Evolutionary conservation across 305 asterid genomes (phyloP), one percentile per base, ranked within the genome.

Genomic region (Fraxinus albicans): DNA sequence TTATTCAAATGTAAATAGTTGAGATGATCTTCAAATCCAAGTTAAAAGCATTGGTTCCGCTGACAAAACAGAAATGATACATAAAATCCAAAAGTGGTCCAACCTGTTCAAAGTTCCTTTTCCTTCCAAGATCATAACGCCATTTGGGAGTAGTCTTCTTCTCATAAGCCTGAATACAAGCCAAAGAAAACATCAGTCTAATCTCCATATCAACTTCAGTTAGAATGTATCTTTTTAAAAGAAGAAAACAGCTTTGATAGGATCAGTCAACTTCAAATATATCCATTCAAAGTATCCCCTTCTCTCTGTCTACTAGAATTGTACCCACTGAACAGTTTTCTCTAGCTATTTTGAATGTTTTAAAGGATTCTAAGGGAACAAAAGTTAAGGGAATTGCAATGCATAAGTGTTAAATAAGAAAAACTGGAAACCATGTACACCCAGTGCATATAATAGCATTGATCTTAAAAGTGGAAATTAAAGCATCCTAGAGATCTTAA

Each of bases 81-180:
- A 21, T 69, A 80, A 83, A 78, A 81, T 83, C 38, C 63, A 63
- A 44, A 81, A 77, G 65, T 58, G 33, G 78, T 63, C 88, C 78
- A 60, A 94, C 98, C 98, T 96, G 98, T 90, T 96, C 98, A 34
- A 94, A 93, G 88, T 96, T 96, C 88, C 95, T 93, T 85, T 83
- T 94, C 78, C 97, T 90, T 82, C 99, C 98, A 84, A 96, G 97
- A 89, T 96, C 99, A 89, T 94, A 96, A 29, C 97, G 98, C 98
- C 98, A 96, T 85, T 94, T 96, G 19, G 95, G 93, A 85, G 91
- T 81, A 38, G 95, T 90, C 84, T 89, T 93, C 90, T 94, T 96
- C 88, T 96, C 99, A 73, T 94, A 96, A 74, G 99, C 98, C 99
- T 96, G 86, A 72, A 82, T 29, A 89, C 36, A 81, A 75, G 67